Conservation (phyloP, 2,329 filamentous ascomycete genomes). For the Pseudopyrenochaeta lycopersici region DNA sequence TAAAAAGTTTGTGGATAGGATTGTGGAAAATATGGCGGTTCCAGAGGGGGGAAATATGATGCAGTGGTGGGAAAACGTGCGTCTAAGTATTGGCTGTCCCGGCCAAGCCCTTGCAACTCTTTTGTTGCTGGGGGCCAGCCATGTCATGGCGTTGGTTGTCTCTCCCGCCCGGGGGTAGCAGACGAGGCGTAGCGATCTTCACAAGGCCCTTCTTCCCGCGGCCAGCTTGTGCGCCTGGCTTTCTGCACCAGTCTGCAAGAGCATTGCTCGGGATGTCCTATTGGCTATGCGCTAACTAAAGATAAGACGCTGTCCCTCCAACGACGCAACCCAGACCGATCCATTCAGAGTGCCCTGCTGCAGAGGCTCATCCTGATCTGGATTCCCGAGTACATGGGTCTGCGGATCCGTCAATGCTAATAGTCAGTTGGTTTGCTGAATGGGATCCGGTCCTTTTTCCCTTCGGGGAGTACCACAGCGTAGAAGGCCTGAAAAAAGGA, state of each 20-base stretch:
- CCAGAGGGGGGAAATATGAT: conserved; percentile 22
- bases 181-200: conserved; percentile 20
- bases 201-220: conserved; percentile 13
- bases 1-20: conserved; percentile 11
- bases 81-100: conserved; percentile 42
- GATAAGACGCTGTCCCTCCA: conserved; percentile 23
- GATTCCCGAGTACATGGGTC: conserved; percentile 3
- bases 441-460: neutral
- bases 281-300: conserved; percentile 15
- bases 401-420: neutral
- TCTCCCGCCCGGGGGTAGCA: conserved; percentile 4
- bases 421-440: too few relatives aligned
- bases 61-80: conserved; percentile 40
- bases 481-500: too few relatives aligned
- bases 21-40: conserved; percentile 11
- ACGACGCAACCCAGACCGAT: conserved; percentile 14
- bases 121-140: neutral
- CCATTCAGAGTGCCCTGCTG: conserved; percentile 3
- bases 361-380: neutral
- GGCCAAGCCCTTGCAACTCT: conserved; percentile 32
- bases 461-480: too few relatives aligned
- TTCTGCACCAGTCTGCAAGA: conserved; percentile 11
- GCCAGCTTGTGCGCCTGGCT: neutral
- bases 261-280: conserved; percentile 3
- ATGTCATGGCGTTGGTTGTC: neutral